A percentile compares a stretch with the other conserved stretches of the same genome.
phyloP scores from a whole-genome alignment of 2,329 filamentous ascomycete genomes.

The Aspergillus eucalypticola region DNA sequence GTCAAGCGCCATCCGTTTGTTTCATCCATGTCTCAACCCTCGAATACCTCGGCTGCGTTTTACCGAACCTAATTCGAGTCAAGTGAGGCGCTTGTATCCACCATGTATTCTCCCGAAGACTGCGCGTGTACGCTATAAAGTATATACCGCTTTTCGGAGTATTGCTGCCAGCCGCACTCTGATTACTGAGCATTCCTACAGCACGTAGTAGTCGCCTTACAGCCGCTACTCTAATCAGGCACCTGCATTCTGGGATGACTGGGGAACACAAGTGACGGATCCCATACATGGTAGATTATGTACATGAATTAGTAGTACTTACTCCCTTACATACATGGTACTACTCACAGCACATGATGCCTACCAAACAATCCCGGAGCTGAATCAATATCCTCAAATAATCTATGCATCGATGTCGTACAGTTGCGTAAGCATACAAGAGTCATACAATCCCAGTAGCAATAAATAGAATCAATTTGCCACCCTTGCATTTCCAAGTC shows the following conservation, averaged over 20 bases:
- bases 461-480: neutral
- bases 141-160: neutral
- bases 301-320: neutral
- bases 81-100: conserved; percentile 1
- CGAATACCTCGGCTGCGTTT: neutral
- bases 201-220: neutral
- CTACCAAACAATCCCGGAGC: neutral
- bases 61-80: conserved; percentile 1
- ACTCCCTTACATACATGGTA: neutral
- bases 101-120: neutral
- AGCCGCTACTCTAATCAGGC: neutral
- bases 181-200: neutral
- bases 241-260: neutral
- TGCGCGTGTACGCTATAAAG: neutral
- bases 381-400: neutral
- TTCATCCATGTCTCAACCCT: neutral
- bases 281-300: neutral
- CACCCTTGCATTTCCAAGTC: conserved; percentile 3
- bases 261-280: neutral
- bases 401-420: neutral
- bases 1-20: neutral
- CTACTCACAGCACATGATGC: neutral
- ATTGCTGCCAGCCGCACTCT: neutral
- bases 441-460: neutral
- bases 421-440: neutral